Percentiles rank a stretch among this genome's conserved stretches.
These are phyloP conservation scores for Tieghemostelium lacteum DNA, from an alignment of 78 protist species.

Conservation along the genomic window DNA sequence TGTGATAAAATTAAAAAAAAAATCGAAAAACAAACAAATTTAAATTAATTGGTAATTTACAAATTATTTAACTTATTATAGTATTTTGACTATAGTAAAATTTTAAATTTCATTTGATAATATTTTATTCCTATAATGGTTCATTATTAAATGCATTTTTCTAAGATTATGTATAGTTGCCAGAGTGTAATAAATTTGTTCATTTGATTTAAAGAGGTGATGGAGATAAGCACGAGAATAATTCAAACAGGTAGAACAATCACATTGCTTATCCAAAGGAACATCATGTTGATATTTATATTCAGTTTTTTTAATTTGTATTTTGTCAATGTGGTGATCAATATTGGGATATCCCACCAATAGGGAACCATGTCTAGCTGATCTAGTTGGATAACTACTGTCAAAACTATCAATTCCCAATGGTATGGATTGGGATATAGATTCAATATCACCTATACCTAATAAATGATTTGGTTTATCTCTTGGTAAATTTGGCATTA, in stretches of 20 bases:
- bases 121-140: slow-evolving; percentile 39
- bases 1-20: no score
- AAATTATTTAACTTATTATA: no score
- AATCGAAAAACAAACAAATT: no score
- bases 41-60: no score
- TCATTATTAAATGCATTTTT: slow-evolving; percentile 54
- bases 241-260: slow-evolving; percentile 72
- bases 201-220: slow-evolving; percentile 69
- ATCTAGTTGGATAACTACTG: slow-evolving; percentile 86
- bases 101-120: slow-evolving; percentile 38
- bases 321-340: neutral
- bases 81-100: no score
- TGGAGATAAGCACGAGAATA: slow-evolving; percentile 60
- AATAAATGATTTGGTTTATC: slow-evolving; percentile 84
- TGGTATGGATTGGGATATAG: slow-evolving; percentile 31
- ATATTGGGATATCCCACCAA: no score
- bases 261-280: slow-evolving; percentile 56
- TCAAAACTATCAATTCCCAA: slow-evolving; percentile 90
- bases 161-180: slow-evolving; percentile 73
- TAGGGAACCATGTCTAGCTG: slow-evolving; percentile 82
- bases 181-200: slow-evolving; percentile 67
- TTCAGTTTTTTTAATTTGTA: slow-evolving; percentile 29
- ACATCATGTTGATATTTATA: slow-evolving; percentile 9
- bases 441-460: slow-evolving; percentile 86
- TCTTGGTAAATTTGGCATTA: slow-evolving; percentile 57